Conservation (phyloP, 805 yeast genomes). For the Metschnikowia matae region DNA sequence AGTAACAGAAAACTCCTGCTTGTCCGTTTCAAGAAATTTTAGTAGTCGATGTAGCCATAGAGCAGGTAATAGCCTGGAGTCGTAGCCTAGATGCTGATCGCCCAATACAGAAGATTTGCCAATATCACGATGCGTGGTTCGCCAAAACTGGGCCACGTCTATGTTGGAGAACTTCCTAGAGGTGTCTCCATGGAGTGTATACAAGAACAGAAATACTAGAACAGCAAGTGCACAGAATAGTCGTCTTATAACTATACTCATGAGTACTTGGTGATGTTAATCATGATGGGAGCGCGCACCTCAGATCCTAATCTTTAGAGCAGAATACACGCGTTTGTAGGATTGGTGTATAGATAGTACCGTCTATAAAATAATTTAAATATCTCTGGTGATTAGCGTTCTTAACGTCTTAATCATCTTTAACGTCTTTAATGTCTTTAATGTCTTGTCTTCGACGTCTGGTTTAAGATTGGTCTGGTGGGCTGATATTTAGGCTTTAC, state of each 20-base stretch:
- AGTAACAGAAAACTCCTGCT: background rate
- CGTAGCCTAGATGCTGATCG: background rate
- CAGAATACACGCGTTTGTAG: too few relatives aligned
- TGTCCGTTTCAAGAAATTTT: background rate
- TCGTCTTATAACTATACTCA: background rate
- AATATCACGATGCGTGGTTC: constrained; percentile 14
- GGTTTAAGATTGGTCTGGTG: too few relatives aligned
- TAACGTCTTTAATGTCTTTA: too few relatives aligned
- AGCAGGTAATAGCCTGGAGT: constrained; percentile 4
- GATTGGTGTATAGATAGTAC: too few relatives aligned
- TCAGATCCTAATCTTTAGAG: background rate
- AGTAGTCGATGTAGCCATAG: background rate
- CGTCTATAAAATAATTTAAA: too few relatives aligned
- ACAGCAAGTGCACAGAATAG: background rate
- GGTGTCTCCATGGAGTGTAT: too few relatives aligned
- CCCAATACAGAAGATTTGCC: background rate
- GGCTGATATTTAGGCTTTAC: too few relatives aligned
- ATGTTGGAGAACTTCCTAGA: background rate
- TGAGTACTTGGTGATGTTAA: background rate
- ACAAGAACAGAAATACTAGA: background rate
- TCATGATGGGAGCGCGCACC: background rate
- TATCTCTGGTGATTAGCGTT: too few relatives aligned
- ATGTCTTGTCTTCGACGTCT: background rate
- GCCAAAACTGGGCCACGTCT: constrained; percentile 6
- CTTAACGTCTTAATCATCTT: background rate